Conservation (phyloP, 164 flowering plant genomes). For the Warburgia ugandensis region DNA sequence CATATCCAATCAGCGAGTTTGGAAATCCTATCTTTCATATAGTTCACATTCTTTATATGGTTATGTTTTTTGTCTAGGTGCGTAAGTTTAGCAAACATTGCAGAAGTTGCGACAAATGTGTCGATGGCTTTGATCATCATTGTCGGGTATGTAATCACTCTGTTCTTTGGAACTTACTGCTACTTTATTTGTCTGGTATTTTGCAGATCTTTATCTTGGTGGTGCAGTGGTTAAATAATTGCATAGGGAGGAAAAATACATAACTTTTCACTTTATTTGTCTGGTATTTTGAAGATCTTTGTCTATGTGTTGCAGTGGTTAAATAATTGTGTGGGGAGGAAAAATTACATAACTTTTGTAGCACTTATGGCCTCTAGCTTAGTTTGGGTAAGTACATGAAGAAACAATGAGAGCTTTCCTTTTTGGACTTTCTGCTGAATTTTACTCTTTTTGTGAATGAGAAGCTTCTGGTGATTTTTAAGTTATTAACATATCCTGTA, state of each 20-base stretch:
- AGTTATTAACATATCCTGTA: background rate
- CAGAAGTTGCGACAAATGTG: constrained; percentile 90
- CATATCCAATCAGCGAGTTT: too few relatives aligned
- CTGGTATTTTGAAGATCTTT: background rate
- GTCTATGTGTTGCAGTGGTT: constrained; percentile 57
- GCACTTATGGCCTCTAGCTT: constrained; percentile 78
- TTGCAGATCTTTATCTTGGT: background rate
- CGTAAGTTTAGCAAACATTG: constrained; percentile 87
- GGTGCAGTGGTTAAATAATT: too few relatives aligned
- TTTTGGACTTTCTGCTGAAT: too few relatives aligned
- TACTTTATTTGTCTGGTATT: background rate
- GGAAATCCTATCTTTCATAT: background rate
- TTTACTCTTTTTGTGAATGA: background rate
- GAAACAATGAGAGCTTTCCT: too few relatives aligned
- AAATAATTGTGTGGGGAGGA: constrained; percentile 86
- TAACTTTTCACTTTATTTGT: too few relatives aligned
- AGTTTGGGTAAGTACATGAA: constrained; percentile 46
- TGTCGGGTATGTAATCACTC: constrained; percentile 51
- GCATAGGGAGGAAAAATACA: too few relatives aligned
- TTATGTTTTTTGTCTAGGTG: constrained; percentile 36
- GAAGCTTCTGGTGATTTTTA: background rate
- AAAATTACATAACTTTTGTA: constrained; percentile 69
- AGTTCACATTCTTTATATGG: background rate
- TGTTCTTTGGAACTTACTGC: background rate
- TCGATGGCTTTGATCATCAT: constrained; percentile 92